Evolutionary conservation across 2,329 filamentous ascomycete species (phyloP).

Genomic region (Aspergillus niger): DNA sequence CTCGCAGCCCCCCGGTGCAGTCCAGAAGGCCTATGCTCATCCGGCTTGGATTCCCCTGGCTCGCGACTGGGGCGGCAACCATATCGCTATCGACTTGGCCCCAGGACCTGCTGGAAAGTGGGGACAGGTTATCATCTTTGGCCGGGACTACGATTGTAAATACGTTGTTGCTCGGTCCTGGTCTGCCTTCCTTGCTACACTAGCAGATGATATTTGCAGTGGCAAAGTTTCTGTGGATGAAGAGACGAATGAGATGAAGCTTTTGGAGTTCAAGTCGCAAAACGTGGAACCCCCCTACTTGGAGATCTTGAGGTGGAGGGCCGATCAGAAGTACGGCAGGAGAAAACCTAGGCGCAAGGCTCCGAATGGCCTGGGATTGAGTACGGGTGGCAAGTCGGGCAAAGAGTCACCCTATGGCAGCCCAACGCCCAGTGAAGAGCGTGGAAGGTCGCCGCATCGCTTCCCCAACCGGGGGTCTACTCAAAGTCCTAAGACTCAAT

Average conservation of each 20-base stretch:
- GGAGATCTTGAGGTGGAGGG: conserved; percentile 91
- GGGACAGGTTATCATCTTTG: conserved; percentile 96
- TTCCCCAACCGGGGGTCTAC: conserved; percentile 46
- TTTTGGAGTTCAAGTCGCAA: conserved; percentile 85
- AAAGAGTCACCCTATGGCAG: conserved; percentile 58
- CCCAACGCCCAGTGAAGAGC: conserved; percentile 48
- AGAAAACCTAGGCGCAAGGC: conserved; percentile 53
- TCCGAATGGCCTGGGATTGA: conserved; percentile 55
- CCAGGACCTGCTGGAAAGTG: conserved; percentile 87
- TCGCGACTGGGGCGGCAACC: conserved; percentile 98
- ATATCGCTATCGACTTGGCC: conserved; percentile 87
- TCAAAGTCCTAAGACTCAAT: conserved; percentile 48
- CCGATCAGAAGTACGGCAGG: conserved; percentile 89
- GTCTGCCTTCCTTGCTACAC: conserved; percentile 78
- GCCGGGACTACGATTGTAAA: conserved; percentile 97
- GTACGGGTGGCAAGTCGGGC: conserved; percentile 49
- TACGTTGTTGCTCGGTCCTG: conserved; percentile 94
- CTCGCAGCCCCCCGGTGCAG: conserved; percentile 79
- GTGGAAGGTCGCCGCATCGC: conserved; percentile 52
- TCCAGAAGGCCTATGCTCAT: conserved; percentile 92
- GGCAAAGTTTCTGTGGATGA: conserved; percentile 93
- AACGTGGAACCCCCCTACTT: conserved; percentile 92
- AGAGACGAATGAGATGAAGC: conserved; percentile 84
- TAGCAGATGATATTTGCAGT: conserved; percentile 88
- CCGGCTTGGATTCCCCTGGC: conserved; percentile 94